Conservation (phyloP, 2,329 filamentous ascomycete species). For the Aspergillus novoparasiticus region DNA sequence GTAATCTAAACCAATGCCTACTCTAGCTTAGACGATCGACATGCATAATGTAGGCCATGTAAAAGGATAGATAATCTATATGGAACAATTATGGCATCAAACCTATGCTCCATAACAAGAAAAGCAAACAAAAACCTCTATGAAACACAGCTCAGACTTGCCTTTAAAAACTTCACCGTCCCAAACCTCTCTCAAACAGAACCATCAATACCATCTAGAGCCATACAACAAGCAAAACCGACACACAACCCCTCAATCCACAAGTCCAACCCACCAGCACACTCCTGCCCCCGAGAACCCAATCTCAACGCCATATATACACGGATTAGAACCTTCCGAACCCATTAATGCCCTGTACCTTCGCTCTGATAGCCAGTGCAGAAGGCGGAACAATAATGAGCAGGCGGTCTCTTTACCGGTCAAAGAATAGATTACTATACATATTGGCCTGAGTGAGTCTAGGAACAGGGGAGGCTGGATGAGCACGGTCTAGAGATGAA, state of each 20-base stretch:
- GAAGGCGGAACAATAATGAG: slow-evolving; percentile 1
- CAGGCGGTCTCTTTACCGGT: slow-evolving; percentile 19
- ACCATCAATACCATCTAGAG: slow-evolving; percentile 7
- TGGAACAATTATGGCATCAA: neutral
- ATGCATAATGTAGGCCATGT: neutral
- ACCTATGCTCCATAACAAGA: neutral
- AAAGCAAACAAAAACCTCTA: neutral
- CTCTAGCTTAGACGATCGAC: neutral
- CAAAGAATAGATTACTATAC: neutral
- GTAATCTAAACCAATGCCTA: neutral
- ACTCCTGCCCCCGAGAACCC: neutral
- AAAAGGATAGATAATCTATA: neutral
- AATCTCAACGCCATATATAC: neutral
- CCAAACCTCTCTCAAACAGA: slow-evolving; percentile 2
- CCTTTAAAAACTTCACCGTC: slow-evolving; percentile 32
- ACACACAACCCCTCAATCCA: slow-evolving; percentile 2
- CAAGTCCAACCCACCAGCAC: slow-evolving; percentile 1
- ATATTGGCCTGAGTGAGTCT: neutral
- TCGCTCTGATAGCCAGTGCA: slow-evolving; percentile 9
- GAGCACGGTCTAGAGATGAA: neutral
- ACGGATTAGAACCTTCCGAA: slow-evolving; percentile 18
- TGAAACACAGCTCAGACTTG: slow-evolving; percentile 35
- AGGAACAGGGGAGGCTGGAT: neutral
- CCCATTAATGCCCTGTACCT: slow-evolving; percentile 3
- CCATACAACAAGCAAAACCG: slow-evolving; percentile 3